Percentiles rank a stretch among this genome's conserved stretches.
Evolutionary conservation across 352 stramenopile species (phyloP).

Genomic region (Halophytophthora polymorphica): DNA sequence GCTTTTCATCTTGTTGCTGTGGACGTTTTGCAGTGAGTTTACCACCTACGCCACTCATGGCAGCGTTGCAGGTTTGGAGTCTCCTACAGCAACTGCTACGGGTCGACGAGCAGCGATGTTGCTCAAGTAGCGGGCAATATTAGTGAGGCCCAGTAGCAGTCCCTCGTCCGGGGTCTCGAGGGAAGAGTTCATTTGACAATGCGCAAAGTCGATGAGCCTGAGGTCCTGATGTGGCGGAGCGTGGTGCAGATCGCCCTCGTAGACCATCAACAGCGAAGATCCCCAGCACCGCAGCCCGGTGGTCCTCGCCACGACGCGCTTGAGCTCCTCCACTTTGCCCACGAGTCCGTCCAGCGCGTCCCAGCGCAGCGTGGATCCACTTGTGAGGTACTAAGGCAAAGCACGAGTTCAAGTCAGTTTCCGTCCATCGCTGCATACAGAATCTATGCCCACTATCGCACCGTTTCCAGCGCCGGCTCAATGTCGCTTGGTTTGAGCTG

Average conservation of each 20-base stretch:
- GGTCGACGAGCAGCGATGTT: conserved; percentile 26
- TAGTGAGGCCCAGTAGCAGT: conserved; percentile 60
- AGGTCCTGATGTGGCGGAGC: conserved; percentile 32
- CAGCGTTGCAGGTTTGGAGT: conserved; percentile 1
- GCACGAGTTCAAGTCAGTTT: neutral
- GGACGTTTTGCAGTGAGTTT: conserved; percentile 8
- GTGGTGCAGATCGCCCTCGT: conserved; percentile 56
- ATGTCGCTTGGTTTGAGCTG: conserved; percentile 55
- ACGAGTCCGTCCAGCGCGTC: conserved; percentile 44
- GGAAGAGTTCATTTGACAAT: conserved; percentile 62
- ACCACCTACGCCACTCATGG: conserved; percentile 3
- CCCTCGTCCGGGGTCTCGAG: conserved; percentile 57
- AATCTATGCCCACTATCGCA: conserved; percentile 19
- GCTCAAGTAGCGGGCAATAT: conserved; percentile 50
- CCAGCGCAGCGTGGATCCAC: conserved; percentile 33
- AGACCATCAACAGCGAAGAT: conserved; percentile 68
- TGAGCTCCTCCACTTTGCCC: conserved; percentile 40
- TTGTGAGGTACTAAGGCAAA: conserved; percentile 57
- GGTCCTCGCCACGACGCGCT: conserved; percentile 38
- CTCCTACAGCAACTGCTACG: conserved; percentile 2
- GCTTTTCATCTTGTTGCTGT: neutral
- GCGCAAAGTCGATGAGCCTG: conserved; percentile 77
- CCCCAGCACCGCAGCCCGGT: conserved; percentile 72
- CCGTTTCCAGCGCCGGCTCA: conserved; percentile 56
- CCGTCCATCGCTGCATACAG: no score